Base-by-base conservation (phyloP, 2,329 filamentous ascomycete genomes). In the Teratosphaeria viscida region DNA sequence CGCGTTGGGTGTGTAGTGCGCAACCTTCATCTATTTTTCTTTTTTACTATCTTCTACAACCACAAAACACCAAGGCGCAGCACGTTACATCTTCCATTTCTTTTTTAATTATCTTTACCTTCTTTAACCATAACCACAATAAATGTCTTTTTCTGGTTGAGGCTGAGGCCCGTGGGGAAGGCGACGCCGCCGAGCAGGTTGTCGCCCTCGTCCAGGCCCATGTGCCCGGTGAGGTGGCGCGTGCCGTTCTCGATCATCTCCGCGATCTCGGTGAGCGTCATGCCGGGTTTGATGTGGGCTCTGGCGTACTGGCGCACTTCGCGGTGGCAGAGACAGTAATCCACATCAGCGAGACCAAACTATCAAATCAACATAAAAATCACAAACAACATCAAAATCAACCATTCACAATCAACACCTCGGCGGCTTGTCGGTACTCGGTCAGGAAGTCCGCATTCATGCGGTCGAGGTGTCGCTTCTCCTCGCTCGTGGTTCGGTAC, bases 1-100 rank as follows among this genome's bases (percentile, higher is more conserved):
- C 1, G 81, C 77, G 64, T 82, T 84, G 6, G 81, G 81, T 1
- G 80, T 82, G 66, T 76, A 84, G 69, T 84, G 81, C 6, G 81
- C 81, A n/a, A n/a, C n/a, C n/a, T n/a, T n/a, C n/a, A n/a, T n/a
- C n/a, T n/a, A n/a, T n/a, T n/a, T n/a, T n/a, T n/a, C n/a, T n/a
- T n/a, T n/a, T n/a, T n/a, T n/a, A n/a, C n/a, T n/a, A n/a, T n/a
- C n/a, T n/a, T n/a, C n/a, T n/a, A n/a, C n/a, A n/a, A n/a, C n/a
- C n/a, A n/a, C n/a, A n/a, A n/a, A n/a, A n/a, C n/a, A n/a, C n/a
- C n/a, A n/a, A n/a, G n/a, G n/a, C n/a, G n/a, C n/a, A n/a, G n/a
- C n/a, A n/a, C n/a, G n/a, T n/a, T n/a, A n/a, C n/a, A n/a, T n/a
- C n/a, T n/a, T n/a, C n/a, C n/a, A n/a, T n/a, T n/a, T n/a, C n/a